phyloP scores from a whole-genome alignment of 2,329 filamentous ascomycete genomes.

The Cercospora brassicicola region DNA sequence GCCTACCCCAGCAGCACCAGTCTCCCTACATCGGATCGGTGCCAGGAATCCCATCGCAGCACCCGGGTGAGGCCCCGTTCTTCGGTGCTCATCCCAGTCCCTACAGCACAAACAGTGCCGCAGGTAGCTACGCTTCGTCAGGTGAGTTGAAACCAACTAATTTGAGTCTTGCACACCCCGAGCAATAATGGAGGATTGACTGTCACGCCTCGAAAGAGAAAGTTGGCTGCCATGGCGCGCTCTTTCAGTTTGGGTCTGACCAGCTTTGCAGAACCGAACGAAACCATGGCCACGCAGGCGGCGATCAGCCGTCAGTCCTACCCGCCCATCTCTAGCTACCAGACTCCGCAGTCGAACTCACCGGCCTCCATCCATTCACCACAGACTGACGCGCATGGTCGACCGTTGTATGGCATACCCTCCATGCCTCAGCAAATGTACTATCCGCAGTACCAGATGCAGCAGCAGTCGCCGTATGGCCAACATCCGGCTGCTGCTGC shows the following conservation, averaged over 20 bases:
- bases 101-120: conserved; percentile 78
- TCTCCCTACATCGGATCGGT: conserved; percentile 67
- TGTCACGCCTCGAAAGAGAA: conserved; percentile 6
- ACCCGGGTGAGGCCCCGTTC: conserved; percentile 66
- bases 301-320: conserved; percentile 69
- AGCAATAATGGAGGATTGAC: conserved; percentile 20
- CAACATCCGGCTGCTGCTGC: conserved; percentile 49
- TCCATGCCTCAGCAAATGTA: conserved; percentile 86
- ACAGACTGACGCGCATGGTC: conserved; percentile 82
- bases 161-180: conserved; percentile 21
- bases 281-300: conserved; percentile 64
- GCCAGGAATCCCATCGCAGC: conserved; percentile 62
- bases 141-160: conserved; percentile 58
- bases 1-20: conserved; percentile 52
- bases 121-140: conserved; percentile 82
- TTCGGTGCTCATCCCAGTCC: conserved; percentile 79
- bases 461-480: conserved; percentile 57
- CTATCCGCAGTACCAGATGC: conserved; percentile 56
- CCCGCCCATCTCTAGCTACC: conserved; percentile 76
- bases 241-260: conserved; percentile 46
- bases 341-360: conserved; percentile 92
- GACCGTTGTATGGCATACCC: conserved; percentile 81
- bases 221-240: conserved; percentile 25
- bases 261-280: conserved; percentile 68
- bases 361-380: conserved; percentile 90